These are phyloP conservation scores for Salvia rosmarinus DNA, from an alignment of 257 asterid genomes.

Conservation along the genomic window DNA sequence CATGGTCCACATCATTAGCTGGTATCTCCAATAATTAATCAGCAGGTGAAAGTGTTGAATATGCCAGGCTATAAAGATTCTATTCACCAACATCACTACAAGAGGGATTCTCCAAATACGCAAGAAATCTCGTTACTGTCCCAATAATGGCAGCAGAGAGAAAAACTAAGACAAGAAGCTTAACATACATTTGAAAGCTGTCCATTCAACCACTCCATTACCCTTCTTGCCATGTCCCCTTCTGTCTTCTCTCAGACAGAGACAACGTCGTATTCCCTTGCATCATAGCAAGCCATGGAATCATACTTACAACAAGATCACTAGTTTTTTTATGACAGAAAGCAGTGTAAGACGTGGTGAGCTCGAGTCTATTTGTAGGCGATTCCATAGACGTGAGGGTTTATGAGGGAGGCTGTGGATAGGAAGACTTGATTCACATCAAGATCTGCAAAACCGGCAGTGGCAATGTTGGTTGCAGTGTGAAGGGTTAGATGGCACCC, in stretches of 20 bases:
- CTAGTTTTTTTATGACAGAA: not conserved
- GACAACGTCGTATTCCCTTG: not conserved
- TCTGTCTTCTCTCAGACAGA: not conserved
- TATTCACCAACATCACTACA: slow-evolving; percentile 17
- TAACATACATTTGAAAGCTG: slow-evolving; percentile 8
- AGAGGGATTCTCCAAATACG: slow-evolving; percentile 14
- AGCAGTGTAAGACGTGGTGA: not conserved
- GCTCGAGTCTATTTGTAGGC: slow-evolving; percentile 52
- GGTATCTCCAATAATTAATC: slow-evolving; percentile 39
- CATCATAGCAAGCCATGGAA: not conserved
- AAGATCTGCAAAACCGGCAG: slow-evolving; percentile 62
- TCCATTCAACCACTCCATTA: slow-evolving; percentile 26
- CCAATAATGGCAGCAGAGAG: not conserved
- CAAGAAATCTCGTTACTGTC: slow-evolving; percentile 19
- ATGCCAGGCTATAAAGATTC: slow-evolving; percentile 35
- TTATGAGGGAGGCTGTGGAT: slow-evolving; percentile 59
- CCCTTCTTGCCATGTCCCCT: slow-evolving; percentile 27
- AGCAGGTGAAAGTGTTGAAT: slow-evolving; percentile 33
- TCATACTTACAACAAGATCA: not conserved
- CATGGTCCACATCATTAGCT: slow-evolving; percentile 42
- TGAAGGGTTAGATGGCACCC: slow-evolving; percentile 80
- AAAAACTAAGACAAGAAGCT: not conserved
- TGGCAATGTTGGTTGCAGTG: slow-evolving; percentile 50
- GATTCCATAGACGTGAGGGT: slow-evolving; percentile 75
- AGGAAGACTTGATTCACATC: slow-evolving; percentile 52